A percentile compares a stretch with the other conserved stretches of the same genome.
phyloP scores from a whole-genome alignment of 2,329 filamentous ascomycete species.

The Botrytis tulipae region DNA sequence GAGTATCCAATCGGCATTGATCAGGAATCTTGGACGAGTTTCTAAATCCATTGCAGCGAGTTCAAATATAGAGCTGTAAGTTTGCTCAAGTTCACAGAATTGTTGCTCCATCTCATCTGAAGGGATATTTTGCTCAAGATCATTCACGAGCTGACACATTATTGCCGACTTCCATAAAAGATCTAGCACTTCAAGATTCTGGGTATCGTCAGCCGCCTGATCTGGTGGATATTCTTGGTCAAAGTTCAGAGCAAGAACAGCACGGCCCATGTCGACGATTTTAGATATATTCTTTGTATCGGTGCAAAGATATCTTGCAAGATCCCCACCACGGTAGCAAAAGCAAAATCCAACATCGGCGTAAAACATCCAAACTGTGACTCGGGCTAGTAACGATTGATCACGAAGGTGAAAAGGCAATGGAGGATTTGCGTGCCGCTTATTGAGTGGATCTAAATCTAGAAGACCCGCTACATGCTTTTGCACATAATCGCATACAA shows the following conservation, averaged over 20 bases:
- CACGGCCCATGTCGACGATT: neutral
- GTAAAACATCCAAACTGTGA: conserved; percentile 15
- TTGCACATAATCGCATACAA: conserved; percentile 9
- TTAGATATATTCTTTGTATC: conserved; percentile 5
- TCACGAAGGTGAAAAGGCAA: neutral
- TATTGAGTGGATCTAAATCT: neutral
- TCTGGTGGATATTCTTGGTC: neutral
- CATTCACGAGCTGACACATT: conserved; percentile 7
- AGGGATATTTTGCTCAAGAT: neutral
- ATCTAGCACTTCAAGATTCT: conserved; percentile 10
- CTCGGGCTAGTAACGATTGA: conserved; percentile 1
- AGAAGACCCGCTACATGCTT: conserved; percentile 2
- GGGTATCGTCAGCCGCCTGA: conserved; percentile 3
- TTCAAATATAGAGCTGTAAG: neutral
- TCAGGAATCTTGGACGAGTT: neutral
- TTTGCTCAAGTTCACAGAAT: neutral
- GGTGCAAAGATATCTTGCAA: conserved; percentile 9
- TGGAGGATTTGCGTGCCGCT: neutral
- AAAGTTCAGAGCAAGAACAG: neutral
- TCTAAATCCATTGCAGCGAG: neutral
- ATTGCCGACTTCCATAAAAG: conserved; percentile 5
- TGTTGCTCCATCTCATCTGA: neutral
- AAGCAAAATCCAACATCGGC: conserved; percentile 16
- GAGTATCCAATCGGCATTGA: conserved; percentile 13
- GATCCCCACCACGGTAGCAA: conserved; percentile 16